phyloP scores from a whole-genome alignment of 805 yeast species.

The Nakazawaea peltata region DNA sequence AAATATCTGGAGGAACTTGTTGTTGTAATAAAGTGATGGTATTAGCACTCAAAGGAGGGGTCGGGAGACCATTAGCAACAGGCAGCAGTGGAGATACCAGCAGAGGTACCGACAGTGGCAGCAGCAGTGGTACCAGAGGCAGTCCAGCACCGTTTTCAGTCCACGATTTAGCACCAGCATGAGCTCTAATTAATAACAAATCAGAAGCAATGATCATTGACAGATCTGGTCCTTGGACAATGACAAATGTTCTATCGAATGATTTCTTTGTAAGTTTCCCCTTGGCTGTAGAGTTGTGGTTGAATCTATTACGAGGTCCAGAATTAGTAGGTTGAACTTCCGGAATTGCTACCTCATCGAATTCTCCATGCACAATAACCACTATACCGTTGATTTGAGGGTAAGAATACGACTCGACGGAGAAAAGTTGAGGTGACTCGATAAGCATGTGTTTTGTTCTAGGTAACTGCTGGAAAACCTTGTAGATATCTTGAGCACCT shows the following conservation, averaged over 20 bases:
- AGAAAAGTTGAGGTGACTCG: slow-evolving; percentile 54
- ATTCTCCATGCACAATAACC: slow-evolving; percentile 78
- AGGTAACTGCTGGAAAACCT: slow-evolving; percentile 65
- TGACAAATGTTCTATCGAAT: slow-evolving; percentile 79
- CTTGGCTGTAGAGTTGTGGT: slow-evolving; percentile 12
- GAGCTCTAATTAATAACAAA: slow-evolving; percentile 58
- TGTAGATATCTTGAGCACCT: slow-evolving; percentile 64
- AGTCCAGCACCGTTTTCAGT: slow-evolving; percentile 9
- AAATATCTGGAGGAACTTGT: slow-evolving; percentile 44
- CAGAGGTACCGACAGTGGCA: slow-evolving; percentile 1
- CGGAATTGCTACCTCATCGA: slow-evolving; percentile 59
- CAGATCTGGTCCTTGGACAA: slow-evolving; percentile 62
- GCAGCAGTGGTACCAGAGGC: too few species aligned
- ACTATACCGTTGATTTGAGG: slow-evolving; percentile 72
- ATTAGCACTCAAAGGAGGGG: slow-evolving; percentile 13
- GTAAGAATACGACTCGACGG: slow-evolving; percentile 71
- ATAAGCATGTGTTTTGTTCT: slow-evolving; percentile 63
- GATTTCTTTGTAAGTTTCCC: slow-evolving; percentile 51
- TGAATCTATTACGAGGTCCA: slow-evolving; percentile 1
- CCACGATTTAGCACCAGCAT: slow-evolving; percentile 54
- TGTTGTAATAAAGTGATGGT: slow-evolving; percentile 23
- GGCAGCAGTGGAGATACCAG: slow-evolving; percentile 12
- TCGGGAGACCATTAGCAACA: slow-evolving; percentile 12
- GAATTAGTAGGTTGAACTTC: slow-evolving; percentile 16
- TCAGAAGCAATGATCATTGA: slow-evolving; percentile 84